Percentiles rank a stretch among this genome's conserved stretches.
Conservation (phyloP, 495 filamentous ascomycete genomes). For the Cudoniella acicularis region DNA sequence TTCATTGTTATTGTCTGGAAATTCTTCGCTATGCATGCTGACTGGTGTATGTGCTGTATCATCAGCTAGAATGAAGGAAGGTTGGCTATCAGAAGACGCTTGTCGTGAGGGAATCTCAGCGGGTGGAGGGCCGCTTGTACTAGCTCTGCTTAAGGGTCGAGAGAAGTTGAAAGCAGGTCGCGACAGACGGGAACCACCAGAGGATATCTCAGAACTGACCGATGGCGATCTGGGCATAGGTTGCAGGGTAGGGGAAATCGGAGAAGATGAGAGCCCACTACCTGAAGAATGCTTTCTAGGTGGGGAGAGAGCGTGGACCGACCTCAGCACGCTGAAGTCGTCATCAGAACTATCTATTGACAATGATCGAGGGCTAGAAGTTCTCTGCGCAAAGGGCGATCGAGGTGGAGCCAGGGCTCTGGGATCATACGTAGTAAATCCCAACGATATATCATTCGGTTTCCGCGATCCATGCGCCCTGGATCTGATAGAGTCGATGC, state of each 20-base stretch:
- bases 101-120: conserved; percentile 38
- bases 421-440: conserved; percentile 18
- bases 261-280: conserved; percentile 62
- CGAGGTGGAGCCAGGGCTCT: conserved; percentile 47
- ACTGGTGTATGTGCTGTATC: conserved; percentile 60
- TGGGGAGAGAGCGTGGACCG: conserved; percentile 9
- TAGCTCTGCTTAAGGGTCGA: conserved; percentile 76
- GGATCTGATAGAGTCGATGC: conserved; percentile 17
- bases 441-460: conserved; percentile 13
- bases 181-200: conserved; percentile 53
- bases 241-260: conserved; percentile 53
- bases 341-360: conserved; percentile 62
- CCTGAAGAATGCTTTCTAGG: conserved; percentile 59
- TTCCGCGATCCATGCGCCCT: conserved; percentile 3
- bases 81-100: conserved; percentile 57
- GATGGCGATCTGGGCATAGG: conserved; percentile 71
- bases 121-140: conserved; percentile 62
- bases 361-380: conserved; percentile 52
- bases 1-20: conserved; percentile 40
- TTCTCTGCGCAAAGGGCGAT: conserved; percentile 52
- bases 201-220: conserved; percentile 68
- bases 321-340: conserved; percentile 25
- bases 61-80: conserved; percentile 56
- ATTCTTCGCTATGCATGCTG: conserved; percentile 59
- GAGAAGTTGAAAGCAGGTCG: conserved; percentile 91